phyloP scores from a whole-genome alignment of 1,139 yeast species.

The Pichia kudriavzevii region DNA sequence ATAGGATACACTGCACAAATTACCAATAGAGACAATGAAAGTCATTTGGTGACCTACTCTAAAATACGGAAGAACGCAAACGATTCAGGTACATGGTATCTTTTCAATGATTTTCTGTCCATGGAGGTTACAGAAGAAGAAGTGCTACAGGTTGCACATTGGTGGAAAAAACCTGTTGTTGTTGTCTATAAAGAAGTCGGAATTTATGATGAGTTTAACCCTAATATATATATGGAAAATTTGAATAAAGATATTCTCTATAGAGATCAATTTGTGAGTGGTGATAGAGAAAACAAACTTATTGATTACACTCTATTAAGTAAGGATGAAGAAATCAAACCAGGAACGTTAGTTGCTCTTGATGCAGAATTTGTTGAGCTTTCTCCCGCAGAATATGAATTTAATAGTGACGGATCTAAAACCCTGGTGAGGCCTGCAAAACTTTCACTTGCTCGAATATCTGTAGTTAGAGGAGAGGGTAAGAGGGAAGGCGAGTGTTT shows the following conservation, averaged over 20 bases:
- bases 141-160: slow-evolving; percentile 55
- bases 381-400: slow-evolving; percentile 73
- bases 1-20: slow-evolving; percentile 66
- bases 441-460: slow-evolving; percentile 78
- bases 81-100: slow-evolving; percentile 49
- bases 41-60: slow-evolving; percentile 50
- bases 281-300: slow-evolving; percentile 50
- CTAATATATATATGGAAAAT: slow-evolving; percentile 34
- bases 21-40: slow-evolving; percentile 48
- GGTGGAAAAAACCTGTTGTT: slow-evolving; percentile 83
- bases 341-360: slow-evolving; percentile 78
- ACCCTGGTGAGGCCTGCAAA: slow-evolving; percentile 69
- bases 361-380: slow-evolving; percentile 95
- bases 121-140: slow-evolving; percentile 62
- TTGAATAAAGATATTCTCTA: slow-evolving; percentile 62
- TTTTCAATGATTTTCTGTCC: slow-evolving; percentile 92
- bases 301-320: slow-evolving; percentile 63
- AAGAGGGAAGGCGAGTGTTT: slow-evolving; percentile 67
- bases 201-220: slow-evolving; percentile 31
- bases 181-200: slow-evolving; percentile 54
- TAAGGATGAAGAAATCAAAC: slow-evolving; percentile 57
- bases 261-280: slow-evolving; percentile 70
- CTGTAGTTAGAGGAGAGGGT: slow-evolving; percentile 76
- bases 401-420: slow-evolving; percentile 56
- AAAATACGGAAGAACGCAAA: slow-evolving; percentile 17